phyloP scores from a whole-genome alignment of 495 filamentous ascomycete genomes.

The Tuber calosporum region DNA sequence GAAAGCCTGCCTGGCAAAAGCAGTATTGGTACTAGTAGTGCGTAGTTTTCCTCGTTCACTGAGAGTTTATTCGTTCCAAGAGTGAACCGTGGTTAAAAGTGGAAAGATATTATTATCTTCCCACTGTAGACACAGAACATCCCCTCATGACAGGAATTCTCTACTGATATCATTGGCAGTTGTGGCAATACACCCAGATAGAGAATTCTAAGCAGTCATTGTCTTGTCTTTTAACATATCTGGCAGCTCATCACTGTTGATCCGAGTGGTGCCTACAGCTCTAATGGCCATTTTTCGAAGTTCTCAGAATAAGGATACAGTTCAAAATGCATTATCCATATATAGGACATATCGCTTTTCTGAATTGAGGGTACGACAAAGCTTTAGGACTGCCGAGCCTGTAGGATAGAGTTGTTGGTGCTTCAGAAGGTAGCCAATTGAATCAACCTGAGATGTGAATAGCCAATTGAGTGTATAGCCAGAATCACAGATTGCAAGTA shows the following conservation, averaged over 20 bases:
- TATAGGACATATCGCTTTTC: not conserved
- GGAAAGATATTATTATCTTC: not conserved
- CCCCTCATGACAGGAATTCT: not conserved
- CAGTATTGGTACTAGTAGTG: not conserved
- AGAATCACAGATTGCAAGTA: conserved; percentile 4
- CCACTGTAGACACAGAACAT: not conserved
- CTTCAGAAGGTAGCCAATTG: not conserved
- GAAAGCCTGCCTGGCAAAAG: not conserved
- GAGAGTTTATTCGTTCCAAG: not conserved
- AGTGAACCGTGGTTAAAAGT: not conserved
- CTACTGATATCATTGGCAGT: not conserved
- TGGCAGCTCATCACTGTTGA: not conserved
- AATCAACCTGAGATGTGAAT: not conserved
- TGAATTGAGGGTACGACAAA: not conserved
- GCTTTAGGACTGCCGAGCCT: not conserved
- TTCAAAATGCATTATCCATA: conserved; percentile 18
- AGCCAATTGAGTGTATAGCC: not conserved
- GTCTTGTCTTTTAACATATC: not conserved
- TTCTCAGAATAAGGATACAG: conserved; percentile 5
- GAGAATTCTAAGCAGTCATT: not conserved
- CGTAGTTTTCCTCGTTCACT: not conserved
- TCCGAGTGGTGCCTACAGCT: not conserved
- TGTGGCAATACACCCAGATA: not conserved
- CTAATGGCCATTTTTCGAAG: conserved; percentile 5
- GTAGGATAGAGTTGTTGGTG: not conserved